Conservation (phyloP, 2,329 filamentous ascomycete species). For the Aspergillus sp. region DNA sequence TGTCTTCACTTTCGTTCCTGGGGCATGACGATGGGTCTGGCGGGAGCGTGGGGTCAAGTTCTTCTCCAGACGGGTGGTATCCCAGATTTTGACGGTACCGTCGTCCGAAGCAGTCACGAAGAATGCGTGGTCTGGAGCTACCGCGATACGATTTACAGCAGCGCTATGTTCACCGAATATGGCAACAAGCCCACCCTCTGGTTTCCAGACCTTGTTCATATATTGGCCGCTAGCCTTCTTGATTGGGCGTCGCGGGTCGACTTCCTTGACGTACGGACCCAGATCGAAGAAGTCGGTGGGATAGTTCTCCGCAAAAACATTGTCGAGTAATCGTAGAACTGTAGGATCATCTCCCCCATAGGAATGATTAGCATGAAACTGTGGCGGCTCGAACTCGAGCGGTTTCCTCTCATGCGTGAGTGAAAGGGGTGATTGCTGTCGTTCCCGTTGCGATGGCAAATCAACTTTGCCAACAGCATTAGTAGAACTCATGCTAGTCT, state of each 20-base stretch:
- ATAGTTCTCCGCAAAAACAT: slow-evolving; percentile 67
- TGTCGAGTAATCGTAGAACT: slow-evolving; percentile 62
- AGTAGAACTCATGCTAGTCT: slow-evolving; percentile 57
- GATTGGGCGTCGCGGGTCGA: slow-evolving; percentile 49
- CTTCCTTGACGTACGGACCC: slow-evolving; percentile 70
- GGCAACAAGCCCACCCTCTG: slow-evolving; percentile 74
- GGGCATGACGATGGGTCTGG: slow-evolving; percentile 71
- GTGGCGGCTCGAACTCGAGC: slow-evolving; percentile 24
- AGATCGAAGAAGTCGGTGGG: slow-evolving; percentile 57
- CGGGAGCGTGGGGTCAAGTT: slow-evolving; percentile 84
- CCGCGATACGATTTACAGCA: slow-evolving; percentile 71
- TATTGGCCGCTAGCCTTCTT: slow-evolving; percentile 49
- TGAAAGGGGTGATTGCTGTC: slow-evolving; percentile 31
- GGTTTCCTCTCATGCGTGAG: slow-evolving; percentile 28
- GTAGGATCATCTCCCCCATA: slow-evolving; percentile 71
- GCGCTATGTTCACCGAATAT: slow-evolving; percentile 83
- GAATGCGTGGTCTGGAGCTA: slow-evolving; percentile 85
- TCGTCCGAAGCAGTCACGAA: slow-evolving; percentile 93
- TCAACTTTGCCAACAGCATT: slow-evolving; percentile 62
- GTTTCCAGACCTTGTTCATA: slow-evolving; percentile 65
- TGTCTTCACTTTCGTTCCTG: slow-evolving; percentile 66
- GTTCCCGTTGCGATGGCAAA: slow-evolving; percentile 39
- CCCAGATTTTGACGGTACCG: slow-evolving; percentile 87
- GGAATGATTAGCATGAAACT: slow-evolving; percentile 63
- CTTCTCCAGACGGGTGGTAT: slow-evolving; percentile 78